Evolutionary conservation across 352 stramenopile genomes (phyloP).

Genomic region (Phytopythium montanum): DNA sequence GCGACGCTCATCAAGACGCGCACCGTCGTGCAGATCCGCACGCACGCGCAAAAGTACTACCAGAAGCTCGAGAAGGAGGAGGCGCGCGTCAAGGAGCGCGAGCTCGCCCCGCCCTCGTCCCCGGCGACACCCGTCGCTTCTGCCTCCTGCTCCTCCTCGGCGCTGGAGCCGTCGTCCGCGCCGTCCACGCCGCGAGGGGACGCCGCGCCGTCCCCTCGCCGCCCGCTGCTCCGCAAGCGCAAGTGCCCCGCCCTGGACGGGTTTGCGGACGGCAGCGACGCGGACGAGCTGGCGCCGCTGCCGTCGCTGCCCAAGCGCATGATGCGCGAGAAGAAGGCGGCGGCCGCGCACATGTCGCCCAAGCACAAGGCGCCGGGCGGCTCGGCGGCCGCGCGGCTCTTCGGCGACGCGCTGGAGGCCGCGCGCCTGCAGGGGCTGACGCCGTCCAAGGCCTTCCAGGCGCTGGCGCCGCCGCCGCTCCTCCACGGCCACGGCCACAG

Average conservation of each 20-base stretch:
- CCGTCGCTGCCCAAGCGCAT: conserved; percentile 66
- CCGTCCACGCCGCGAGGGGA: conserved; percentile 7
- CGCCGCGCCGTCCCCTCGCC: background rate
- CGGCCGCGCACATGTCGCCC: conserved; percentile 59
- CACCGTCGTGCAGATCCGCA: conserved; percentile 89
- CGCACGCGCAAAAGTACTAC: conserved; percentile 88
- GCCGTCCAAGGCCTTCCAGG: conserved; percentile 13
- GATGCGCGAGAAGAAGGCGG: conserved; percentile 50
- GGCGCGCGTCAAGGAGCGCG: conserved; percentile 64
- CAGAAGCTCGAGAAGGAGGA: conserved; percentile 89
- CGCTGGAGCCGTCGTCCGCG: background rate
- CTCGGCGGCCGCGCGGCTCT: conserved; percentile 36
- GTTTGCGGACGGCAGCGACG: conserved; percentile 18
- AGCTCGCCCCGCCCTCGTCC: conserved; percentile 14
- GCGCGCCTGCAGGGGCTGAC: background rate
- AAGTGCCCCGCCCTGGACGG: conserved; percentile 41
- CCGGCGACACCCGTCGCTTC: too few species aligned
- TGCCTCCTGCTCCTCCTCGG: too few species aligned
- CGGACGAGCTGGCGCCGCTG: conserved; percentile 18
- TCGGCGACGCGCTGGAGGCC: conserved; percentile 27
- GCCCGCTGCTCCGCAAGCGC: conserved; percentile 50
- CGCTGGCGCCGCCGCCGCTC: conserved; percentile 8
- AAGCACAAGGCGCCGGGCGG: conserved; percentile 54
- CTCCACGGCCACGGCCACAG: too few species aligned
- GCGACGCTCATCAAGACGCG: conserved; percentile 92